Base-by-base conservation (phyloP, 139 green algal species). In the Coelastrella sp. region DNA sequence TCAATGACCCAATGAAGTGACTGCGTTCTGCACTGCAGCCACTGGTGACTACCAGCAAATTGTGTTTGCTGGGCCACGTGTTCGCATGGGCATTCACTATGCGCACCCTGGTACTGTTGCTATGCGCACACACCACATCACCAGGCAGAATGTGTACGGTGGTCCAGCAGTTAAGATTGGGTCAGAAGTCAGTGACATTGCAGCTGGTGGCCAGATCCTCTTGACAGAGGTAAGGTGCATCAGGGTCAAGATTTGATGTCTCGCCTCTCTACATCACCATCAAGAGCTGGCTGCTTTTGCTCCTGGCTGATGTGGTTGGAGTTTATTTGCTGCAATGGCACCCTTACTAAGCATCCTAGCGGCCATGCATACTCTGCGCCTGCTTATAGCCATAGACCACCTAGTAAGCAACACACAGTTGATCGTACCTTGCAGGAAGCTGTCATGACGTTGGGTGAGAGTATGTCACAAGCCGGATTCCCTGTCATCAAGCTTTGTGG, bases 31-130 rank as follows among this genome's bases (percentile, higher is more conserved):
- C n/a, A 0, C 34, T 50, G 38, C 50, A 81, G 48, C 45, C 21
- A 45, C 30, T 2, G 63, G 63, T 40, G 63, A 40, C 63, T 72
- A 41, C 25, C 19, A 41, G 40, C 30, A 43, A 23, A 11, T 72
- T 17, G 32, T 82, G 25, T 81, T 87, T 57, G 27, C 43, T 63
- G 95, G 95, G 2, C 95, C 94, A 0, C 93, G 94, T 27, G 90
- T 98, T 57, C 92, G 95, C 50, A 98, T 98, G 93, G 94, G 92
- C 45, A 86, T 97, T 25, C 95, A 98, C 89, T 98, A 91, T 90
- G 94, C 94, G 9, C 78, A 69, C 2, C 88, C 94, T 53, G 94
- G 93, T 59, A 93, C 90, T 5, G 88, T 98, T 15, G 90, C 90
- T n/a, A 88, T 82, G 76, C 86, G 92, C 15, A 73, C 95, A 74